phyloP scores from a whole-genome alignment of 805 yeast genomes.

The Diddensiella transvaalensis region DNA sequence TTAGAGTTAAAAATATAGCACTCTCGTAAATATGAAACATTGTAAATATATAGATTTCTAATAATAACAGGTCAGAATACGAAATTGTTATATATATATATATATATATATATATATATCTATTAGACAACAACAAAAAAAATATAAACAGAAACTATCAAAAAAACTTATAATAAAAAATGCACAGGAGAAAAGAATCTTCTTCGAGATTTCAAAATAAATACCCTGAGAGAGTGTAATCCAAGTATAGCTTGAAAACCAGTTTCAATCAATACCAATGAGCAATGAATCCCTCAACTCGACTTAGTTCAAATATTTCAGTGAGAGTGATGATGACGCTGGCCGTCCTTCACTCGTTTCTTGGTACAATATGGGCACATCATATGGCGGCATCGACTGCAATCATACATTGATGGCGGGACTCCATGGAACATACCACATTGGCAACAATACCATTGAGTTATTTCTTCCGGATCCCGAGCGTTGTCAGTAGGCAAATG shows the following conservation, averaged over 20 bases:
- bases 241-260: neutral
- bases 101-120: no score
- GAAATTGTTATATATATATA: no score
- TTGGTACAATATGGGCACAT: conserved; percentile 34
- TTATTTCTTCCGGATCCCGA: conserved; percentile 25
- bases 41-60: no score
- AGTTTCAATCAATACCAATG: neutral
- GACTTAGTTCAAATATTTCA: neutral
- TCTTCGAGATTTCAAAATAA: neutral
- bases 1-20: no score
- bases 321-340: conserved; percentile 1
- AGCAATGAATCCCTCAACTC: no score
- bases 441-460: conserved; percentile 37
- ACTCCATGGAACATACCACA: conserved; percentile 31
- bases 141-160: neutral
- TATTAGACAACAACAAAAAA: neutral
- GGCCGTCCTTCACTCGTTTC: conserved; percentile 22
- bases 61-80: no score
- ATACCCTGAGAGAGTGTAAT: neutral
- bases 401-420: conserved; percentile 30
- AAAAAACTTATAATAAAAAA: no score
- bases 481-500: no score
- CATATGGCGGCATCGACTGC: conserved; percentile 31
- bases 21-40: no score
- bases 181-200: neutral